Percentiles rank a stretch among this genome's conserved stretches.
These are phyloP conservation scores for Niebla homalea DNA, from an alignment of 495 filamentous ascomycete genomes.

Conservation along the genomic window DNA sequence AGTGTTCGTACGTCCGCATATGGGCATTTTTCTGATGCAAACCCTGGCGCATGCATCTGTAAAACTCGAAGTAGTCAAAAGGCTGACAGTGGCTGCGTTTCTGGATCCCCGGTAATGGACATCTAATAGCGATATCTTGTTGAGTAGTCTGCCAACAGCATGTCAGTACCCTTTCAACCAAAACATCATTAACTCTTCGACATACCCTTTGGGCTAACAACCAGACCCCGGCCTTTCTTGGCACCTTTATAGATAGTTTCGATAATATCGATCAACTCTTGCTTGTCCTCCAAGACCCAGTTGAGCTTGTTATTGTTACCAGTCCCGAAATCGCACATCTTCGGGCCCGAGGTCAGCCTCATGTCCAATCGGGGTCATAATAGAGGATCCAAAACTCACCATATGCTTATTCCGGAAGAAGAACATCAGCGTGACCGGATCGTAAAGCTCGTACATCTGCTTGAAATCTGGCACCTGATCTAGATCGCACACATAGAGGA, in stretches of 20 bases:
- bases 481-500: conserved; percentile 93
- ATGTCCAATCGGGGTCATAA: too few species aligned
- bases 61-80: background rate
- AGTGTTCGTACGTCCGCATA: background rate
- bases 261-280: conserved; percentile 96
- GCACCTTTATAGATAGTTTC: conserved; percentile 96
- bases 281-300: conserved; percentile 95
- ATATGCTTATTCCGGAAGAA: conserved; percentile 99
- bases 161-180: conserved; percentile 5
- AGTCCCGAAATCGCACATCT: conserved; percentile 72
- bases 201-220: conserved; percentile 80
- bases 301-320: conserved; percentile 98
- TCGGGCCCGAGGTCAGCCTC: background rate
- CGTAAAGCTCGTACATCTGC: conserved; percentile 70
- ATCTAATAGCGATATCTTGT: conserved; percentile 65
- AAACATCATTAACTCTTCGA: background rate
- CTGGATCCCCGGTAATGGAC: background rate
- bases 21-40: background rate
- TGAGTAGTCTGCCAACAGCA: conserved; percentile 49
- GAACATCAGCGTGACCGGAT: conserved; percentile 66
- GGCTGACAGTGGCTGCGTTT: background rate
- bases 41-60: background rate
- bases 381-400: conserved; percentile 15
- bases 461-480: conserved; percentile 97
- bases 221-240: conserved; percentile 90